A percentile compares a stretch with the other conserved stretches of the same genome.
These are phyloP conservation scores for Silene conica DNA, from an alignment of 148 eudicot species.

Conservation along the genomic window DNA sequence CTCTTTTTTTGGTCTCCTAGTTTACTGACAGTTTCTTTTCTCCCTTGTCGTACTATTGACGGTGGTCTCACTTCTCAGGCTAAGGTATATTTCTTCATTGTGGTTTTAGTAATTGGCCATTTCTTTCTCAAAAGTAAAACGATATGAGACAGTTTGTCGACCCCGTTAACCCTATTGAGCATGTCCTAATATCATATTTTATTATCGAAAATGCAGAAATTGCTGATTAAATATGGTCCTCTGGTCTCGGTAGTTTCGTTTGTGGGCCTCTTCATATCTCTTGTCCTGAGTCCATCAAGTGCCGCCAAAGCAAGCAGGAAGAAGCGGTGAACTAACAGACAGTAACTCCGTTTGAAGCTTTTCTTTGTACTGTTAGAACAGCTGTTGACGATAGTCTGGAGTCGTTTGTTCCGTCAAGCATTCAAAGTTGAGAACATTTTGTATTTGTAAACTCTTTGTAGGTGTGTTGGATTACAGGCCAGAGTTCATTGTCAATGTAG, in stretches of 20 bases:
- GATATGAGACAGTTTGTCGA: no score
- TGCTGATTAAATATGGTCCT: conserved; percentile 87
- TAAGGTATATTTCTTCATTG: conserved; percentile 43
- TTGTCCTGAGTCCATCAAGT: conserved; percentile 65
- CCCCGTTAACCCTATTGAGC: not conserved
- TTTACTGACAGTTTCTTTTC: conserved; percentile 23
- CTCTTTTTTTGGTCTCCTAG: not conserved
- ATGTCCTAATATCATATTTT: not conserved
- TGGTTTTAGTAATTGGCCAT: not conserved
- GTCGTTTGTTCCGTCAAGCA: not conserved
- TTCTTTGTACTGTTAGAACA: conserved; percentile 24
- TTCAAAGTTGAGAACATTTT: conserved; percentile 15
- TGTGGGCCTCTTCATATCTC: conserved; percentile 62
- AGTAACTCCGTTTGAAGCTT: conserved; percentile 1
- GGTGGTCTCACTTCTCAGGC: conserved; percentile 41
- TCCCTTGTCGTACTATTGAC: conserved; percentile 26
- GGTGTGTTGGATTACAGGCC: conserved; percentile 9
- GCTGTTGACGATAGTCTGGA: conserved; percentile 12
- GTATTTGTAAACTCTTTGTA: conserved; percentile 15
- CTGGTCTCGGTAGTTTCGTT: conserved; percentile 57
- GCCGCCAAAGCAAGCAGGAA: conserved; percentile 83
- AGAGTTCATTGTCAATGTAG: not conserved
- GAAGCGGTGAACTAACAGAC: conserved; percentile 42
- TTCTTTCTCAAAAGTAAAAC: not conserved
- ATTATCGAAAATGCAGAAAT: conserved; percentile 45